Evolutionary conservation across 2,329 filamentous ascomycete genomes (phyloP).

Genomic region (Talaromyces sp.): DNA sequence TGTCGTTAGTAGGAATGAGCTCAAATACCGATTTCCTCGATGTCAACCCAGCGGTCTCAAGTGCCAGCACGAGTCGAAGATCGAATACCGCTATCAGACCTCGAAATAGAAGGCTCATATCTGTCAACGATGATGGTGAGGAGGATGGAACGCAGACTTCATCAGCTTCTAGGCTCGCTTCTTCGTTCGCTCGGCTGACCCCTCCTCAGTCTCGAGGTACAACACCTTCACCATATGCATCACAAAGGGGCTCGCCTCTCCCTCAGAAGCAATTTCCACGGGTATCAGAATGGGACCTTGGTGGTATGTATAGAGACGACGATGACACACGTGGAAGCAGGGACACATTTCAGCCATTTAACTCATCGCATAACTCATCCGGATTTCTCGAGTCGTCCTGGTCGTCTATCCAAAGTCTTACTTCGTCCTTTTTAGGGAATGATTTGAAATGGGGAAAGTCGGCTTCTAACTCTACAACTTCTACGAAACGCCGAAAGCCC

Average conservation of each 20-base stretch:
- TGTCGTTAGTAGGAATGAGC: slow-evolving; percentile 39
- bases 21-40: slow-evolving; percentile 37
- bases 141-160: slow-evolving; percentile 25
- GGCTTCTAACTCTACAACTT: slow-evolving; percentile 25
- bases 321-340: slow-evolving; percentile 25
- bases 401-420: slow-evolving; percentile 48
- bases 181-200: slow-evolving; percentile 31
- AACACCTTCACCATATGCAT: slow-evolving; percentile 39
- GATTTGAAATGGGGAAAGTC: slow-evolving; percentile 31
- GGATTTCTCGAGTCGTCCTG: slow-evolving; percentile 46
- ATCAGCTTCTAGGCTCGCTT: slow-evolving; percentile 26
- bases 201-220: slow-evolving; percentile 38
- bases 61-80: slow-evolving; percentile 30
- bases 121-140: slow-evolving; percentile 38
- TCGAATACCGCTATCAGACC: slow-evolving; percentile 42
- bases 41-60: slow-evolving; percentile 33
- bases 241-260: slow-evolving; percentile 37
- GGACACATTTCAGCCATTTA: slow-evolving; percentile 21
- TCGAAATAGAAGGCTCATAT: slow-evolving; percentile 43
- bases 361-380: slow-evolving; percentile 18
- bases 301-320: slow-evolving; percentile 22
- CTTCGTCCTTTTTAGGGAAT: slow-evolving; percentile 47
- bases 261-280: slow-evolving; percentile 39
- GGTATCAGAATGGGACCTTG: slow-evolving; percentile 20
- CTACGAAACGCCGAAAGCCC: slow-evolving; percentile 34